These are phyloP conservation scores for Suillus occidentalis DNA, from an alignment of 768 basidiomycete species.

Conservation along the genomic window DNA sequence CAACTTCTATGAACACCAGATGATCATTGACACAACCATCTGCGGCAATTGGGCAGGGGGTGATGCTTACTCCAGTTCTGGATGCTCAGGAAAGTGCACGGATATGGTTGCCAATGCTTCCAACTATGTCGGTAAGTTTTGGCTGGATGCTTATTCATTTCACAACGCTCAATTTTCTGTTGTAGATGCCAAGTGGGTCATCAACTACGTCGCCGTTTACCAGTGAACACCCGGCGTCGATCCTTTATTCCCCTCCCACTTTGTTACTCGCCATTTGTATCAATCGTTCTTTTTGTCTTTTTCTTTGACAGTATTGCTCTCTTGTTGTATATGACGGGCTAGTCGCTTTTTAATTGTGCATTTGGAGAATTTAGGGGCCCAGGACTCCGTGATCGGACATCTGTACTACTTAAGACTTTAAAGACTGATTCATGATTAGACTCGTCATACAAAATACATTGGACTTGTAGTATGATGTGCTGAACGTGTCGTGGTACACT, in stretches of 20 bases:
- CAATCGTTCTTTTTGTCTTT: not conserved
- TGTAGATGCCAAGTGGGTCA: constrained; percentile 54
- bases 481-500: not conserved
- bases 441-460: not conserved
- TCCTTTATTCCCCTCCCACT: not conserved
- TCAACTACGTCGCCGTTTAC: constrained; percentile 59
- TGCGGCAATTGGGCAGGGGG: constrained; percentile 32
- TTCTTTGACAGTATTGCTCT: not conserved
- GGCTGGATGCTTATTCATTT: constrained; percentile 22
- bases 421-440: not conserved
- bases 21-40: constrained; percentile 42
- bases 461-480: not conserved
- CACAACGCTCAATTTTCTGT: not conserved
- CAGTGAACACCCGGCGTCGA: constrained; percentile 20
- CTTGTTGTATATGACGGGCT: not conserved
- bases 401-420: not conserved
- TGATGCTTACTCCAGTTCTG: constrained; percentile 25
- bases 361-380: not conserved
- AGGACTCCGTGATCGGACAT: not conserved
- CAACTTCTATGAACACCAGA: constrained; percentile 54
- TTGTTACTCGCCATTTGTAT: not conserved
- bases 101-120: constrained; percentile 51
- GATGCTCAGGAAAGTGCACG: constrained; percentile 44
- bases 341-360: not conserved
- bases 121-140: constrained; percentile 49